Conservation (phyloP, 2,329 filamentous ascomycete species). For the Plenodomus lindquistii region DNA sequence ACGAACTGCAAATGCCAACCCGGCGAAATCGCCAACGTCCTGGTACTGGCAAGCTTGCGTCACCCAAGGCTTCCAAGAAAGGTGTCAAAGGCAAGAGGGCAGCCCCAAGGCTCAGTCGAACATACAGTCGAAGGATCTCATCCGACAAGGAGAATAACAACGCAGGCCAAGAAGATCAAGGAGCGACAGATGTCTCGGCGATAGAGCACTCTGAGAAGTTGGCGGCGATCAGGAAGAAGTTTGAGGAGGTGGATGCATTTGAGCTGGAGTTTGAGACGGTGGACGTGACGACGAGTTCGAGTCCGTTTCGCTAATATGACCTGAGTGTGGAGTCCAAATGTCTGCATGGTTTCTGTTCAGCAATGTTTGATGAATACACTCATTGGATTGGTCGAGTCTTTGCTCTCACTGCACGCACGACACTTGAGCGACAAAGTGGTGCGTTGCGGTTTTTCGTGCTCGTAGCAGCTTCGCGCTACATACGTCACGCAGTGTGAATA, state of each 20-base stretch:
- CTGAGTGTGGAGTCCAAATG: neutral
- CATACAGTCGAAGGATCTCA: slow-evolving; percentile 40
- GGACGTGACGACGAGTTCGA: slow-evolving; percentile 46
- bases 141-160: slow-evolving; percentile 51
- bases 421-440: neutral
- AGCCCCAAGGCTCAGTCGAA: slow-evolving; percentile 29
- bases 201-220: slow-evolving; percentile 41
- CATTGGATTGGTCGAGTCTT: neutral
- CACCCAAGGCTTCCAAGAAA: slow-evolving; percentile 33
- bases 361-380: neutral
- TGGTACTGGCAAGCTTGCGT: slow-evolving; percentile 19
- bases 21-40: slow-evolving; percentile 23
- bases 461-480: neutral
- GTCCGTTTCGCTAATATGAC: slow-evolving; percentile 41
- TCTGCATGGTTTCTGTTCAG: slow-evolving; percentile 1
- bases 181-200: slow-evolving; percentile 33
- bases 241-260: slow-evolving; percentile 55
- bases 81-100: slow-evolving; percentile 26
- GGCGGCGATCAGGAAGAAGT: slow-evolving; percentile 51
- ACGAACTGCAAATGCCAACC: slow-evolving; percentile 45
- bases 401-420: neutral
- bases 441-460: neutral
- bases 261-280: slow-evolving; percentile 57
- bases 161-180: slow-evolving; percentile 25
- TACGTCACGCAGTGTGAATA: neutral